Base-by-base conservation (phyloP, 345 rosid species). In the Pistacia integerrima region DNA sequence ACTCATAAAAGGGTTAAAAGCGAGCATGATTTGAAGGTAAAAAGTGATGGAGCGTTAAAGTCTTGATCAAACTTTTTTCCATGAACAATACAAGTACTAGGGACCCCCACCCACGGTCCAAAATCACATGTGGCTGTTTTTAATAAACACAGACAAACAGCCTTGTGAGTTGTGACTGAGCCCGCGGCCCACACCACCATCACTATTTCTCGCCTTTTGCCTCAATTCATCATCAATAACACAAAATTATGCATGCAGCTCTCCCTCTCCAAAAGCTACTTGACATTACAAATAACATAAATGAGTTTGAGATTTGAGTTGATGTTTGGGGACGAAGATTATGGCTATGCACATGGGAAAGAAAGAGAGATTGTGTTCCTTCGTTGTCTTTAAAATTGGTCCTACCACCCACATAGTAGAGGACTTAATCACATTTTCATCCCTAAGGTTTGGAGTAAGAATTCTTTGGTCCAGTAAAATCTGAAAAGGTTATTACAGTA, bases 281-380 rank as follows among this genome's bases (percentile, higher is more conserved):
- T 38, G 77, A 60, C 60, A 38, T 35, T 58, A 64, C 48, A 11
- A 3, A 4, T 5, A 11, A 38, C 28, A 49, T 36, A 49, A 66
- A 33, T 22, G 20, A 62, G 22, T 73, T 56, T 56, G n/a, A 28
- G 73, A 59, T 60, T 60, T 25, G 52, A 61, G 48, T 28, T 44
- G 30, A 48, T 61, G 44, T 60, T 46, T 44, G 67, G 5, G 62
- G 33, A 12, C 35, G 10, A 22, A 56, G 54, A 71, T 64, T 66
- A 75, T 74, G 70, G 72, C 22, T 44, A 35, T 38, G 80, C 85
- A 85, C 85, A 75, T 82, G 87, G 85, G 74, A 25, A 61, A 57
- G 78, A 3, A 41, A 41, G 46, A 13, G 28, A 67, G 57, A 74
- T 67, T 63, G 33, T 49, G 74, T 60, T 38, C 33, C 49, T 57